Base-by-base conservation (phyloP, 106 monocot genomes). In the Platanthera guangdongensis region DNA sequence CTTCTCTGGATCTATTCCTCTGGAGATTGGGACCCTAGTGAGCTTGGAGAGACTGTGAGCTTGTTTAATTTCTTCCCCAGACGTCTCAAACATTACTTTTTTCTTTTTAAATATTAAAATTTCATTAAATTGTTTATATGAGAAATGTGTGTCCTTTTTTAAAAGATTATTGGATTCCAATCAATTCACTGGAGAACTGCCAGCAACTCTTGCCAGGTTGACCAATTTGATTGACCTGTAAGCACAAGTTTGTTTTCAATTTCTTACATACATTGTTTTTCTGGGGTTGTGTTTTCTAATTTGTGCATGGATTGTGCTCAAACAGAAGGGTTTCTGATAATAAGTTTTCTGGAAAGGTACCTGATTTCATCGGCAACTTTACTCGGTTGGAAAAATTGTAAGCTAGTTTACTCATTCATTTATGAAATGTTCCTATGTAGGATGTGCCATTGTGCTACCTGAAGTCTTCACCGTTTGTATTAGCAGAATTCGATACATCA, bases 211-310 rank as follows among this genome's bases (percentile, higher is more conserved):
- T 10, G 82, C 60, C 51, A 81, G 81, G 71, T 39, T 94, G 81
- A 84, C 88, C 47, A 88, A 80, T 78, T 85, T 94, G 83, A 86
- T 69, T 51, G 93, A 94, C 52, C 75, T 94, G 93, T 94, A 74
- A 88, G 90, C 18, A 60, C 76, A 68, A 21, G 50, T 72, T 63
- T 7, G 8, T 10, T 69, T 15, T 25, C 46, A 39, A 39, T 14
- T 79, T 53, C 9, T 55, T 28, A 51, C 39, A 8, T 51, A 8
- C 46, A 46, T 62, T 76, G 10, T 28, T 57, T 73, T 72, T 75
- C 57, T 60, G 3, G 25, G 8, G 22, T 9, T 52, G 60, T 21
- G 7, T 16, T 62, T 63, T 5, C 45, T 18, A 7, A 55, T 81
- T 65, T 2, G 10, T 7, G 71, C 11, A 19, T 14, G 3, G 52